Percentiles rank a stretch among this genome's conserved stretches.
Conservation (phyloP, 352 stramenopile species). For the Globisporangium polare region DNA sequence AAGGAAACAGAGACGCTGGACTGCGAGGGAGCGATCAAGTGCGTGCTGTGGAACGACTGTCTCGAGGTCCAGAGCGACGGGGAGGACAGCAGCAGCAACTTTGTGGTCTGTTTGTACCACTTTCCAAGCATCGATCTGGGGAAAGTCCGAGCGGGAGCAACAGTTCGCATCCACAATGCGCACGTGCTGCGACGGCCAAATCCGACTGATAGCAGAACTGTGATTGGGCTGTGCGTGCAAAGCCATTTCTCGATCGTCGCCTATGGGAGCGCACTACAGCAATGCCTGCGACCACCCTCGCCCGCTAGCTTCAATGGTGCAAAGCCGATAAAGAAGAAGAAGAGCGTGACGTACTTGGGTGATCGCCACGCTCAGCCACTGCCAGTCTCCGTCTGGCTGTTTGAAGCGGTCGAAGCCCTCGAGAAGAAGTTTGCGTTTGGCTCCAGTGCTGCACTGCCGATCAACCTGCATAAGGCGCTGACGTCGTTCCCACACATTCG, state of each 20-base stretch:
- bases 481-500: conserved; percentile 7
- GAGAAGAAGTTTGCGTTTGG: conserved; percentile 13
- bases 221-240: conserved; percentile 35
- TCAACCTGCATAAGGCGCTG: background rate
- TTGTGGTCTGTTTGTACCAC: conserved; percentile 37
- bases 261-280: background rate
- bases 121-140: conserved; percentile 28
- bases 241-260: conserved; percentile 26
- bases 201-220: conserved; percentile 20
- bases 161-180: conserved; percentile 18
- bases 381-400: conserved; percentile 7
- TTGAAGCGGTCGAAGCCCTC: conserved; percentile 13
- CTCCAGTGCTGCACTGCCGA: background rate
- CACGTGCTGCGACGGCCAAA: conserved; percentile 34
- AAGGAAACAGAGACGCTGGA: conserved; percentile 13
- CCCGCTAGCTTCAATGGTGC: background rate
- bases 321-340: background rate
- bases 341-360: conserved; percentile 1
- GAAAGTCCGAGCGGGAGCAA: conserved; percentile 26
- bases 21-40: conserved; percentile 29
- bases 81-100: background rate
- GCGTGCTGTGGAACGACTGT: conserved; percentile 40
- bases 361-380: conserved; percentile 6
- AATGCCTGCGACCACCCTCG: background rate
- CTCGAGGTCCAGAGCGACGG: conserved; percentile 26